Evolutionary conservation across 805 yeast species (phyloP).

Genomic region (Metschnikowia amazonensis): DNA sequence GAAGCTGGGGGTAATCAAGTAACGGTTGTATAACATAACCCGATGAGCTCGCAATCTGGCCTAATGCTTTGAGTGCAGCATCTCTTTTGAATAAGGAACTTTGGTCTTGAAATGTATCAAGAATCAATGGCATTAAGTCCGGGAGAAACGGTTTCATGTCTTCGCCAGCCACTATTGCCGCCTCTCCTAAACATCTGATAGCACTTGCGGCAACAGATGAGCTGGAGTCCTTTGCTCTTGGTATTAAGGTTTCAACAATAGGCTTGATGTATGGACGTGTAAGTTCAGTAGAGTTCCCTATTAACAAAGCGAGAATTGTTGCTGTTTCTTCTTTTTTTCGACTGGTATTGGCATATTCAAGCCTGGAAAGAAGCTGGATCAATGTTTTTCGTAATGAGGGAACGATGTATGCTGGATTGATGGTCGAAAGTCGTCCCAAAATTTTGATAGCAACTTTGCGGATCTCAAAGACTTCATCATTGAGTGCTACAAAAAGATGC

Average conservation of each 20-base stretch:
- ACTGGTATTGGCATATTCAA: constrained; percentile 76
- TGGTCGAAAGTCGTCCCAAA: constrained; percentile 77
- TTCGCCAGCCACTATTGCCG: constrained; percentile 85
- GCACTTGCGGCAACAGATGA: constrained; percentile 85
- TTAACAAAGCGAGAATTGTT: constrained; percentile 63
- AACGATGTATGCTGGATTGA: constrained; percentile 93
- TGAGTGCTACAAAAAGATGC: constrained; percentile 78
- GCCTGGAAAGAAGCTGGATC: constrained; percentile 77
- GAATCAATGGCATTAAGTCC: constrained; percentile 78
- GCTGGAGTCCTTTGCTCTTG: constrained; percentile 66
- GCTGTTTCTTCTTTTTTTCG: constrained; percentile 85
- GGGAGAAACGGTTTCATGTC: constrained; percentile 69
- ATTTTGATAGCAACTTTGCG: constrained; percentile 73
- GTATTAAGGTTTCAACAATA: constrained; percentile 77
- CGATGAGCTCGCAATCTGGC: constrained; percentile 84
- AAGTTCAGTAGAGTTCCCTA: constrained; percentile 74
- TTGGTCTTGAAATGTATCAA: constrained; percentile 89
- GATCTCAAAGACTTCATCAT: constrained; percentile 85
- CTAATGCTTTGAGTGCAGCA: constrained; percentile 82
- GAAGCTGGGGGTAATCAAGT: constrained; percentile 82
- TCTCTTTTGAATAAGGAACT: constrained; percentile 83
- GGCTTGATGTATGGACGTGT: constrained; percentile 89
- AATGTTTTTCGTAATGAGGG: constrained; percentile 87
- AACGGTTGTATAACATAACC: constrained; percentile 95
- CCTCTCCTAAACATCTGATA: constrained; percentile 81